These are phyloP conservation scores for Ceratocystis smalleyi DNA, from an alignment of 2,329 filamentous ascomycete species.

Conservation along the genomic window DNA sequence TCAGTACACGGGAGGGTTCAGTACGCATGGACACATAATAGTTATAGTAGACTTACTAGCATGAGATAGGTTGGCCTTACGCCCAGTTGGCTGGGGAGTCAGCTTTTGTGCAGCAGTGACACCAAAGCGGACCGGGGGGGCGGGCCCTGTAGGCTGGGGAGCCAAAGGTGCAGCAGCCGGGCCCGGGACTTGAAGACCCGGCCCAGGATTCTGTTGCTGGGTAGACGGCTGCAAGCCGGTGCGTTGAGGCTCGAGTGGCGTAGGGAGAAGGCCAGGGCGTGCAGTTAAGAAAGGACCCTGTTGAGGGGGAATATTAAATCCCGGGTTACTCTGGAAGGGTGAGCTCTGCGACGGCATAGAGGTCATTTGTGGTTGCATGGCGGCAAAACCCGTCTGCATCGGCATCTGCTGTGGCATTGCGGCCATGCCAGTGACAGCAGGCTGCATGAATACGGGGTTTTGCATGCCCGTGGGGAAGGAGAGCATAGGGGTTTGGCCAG, in stretches of 20 bases:
- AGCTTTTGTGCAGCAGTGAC: slow-evolving; percentile 61
- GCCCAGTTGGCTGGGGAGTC: slow-evolving; percentile 70
- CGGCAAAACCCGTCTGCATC: slow-evolving; percentile 28
- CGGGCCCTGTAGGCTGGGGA: slow-evolving; percentile 42
- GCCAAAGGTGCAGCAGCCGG: slow-evolving; percentile 13
- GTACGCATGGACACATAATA: neutral
- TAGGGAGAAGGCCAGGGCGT: slow-evolving; percentile 33
- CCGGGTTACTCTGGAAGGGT: slow-evolving; percentile 18
- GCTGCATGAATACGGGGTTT: slow-evolving; percentile 29
- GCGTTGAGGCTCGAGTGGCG: slow-evolving; percentile 43
- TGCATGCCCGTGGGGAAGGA: slow-evolving; percentile 25
- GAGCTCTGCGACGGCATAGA: slow-evolving; percentile 37
- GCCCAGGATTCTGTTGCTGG: slow-evolving; percentile 28
- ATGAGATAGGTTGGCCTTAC: slow-evolving; percentile 78
- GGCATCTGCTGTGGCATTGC: slow-evolving; percentile 26
- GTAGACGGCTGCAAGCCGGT: slow-evolving; percentile 33
- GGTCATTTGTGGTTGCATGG: slow-evolving; percentile 47
- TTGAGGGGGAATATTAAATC: slow-evolving; percentile 17
- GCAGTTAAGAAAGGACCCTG: slow-evolving; percentile 14
- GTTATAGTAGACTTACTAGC: slow-evolving; percentile 62
- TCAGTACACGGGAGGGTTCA: neutral
- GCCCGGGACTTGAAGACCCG: neutral
- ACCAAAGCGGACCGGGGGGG: slow-evolving; percentile 80
- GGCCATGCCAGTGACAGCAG: slow-evolving; percentile 32
- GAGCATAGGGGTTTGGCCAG: slow-evolving; percentile 23